Conservation (phyloP, 2,329 filamentous ascomycete species). For the Alternaria atra region DNA sequence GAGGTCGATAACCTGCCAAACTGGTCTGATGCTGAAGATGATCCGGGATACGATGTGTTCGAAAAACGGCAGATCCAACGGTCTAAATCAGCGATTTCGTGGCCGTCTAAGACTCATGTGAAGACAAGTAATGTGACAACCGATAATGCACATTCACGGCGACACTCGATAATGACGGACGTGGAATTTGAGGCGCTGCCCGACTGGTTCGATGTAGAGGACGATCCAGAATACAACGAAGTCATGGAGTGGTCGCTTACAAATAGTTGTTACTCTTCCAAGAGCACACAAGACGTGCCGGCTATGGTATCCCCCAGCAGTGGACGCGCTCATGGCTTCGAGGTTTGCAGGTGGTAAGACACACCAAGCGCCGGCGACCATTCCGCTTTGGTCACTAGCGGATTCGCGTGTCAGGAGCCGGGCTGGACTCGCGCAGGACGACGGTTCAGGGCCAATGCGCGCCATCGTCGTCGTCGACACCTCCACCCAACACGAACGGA, state of each 20-base stretch:
- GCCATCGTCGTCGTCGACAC: constrained; percentile 10
- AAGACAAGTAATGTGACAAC: not conserved
- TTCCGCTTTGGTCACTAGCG: constrained; percentile 12
- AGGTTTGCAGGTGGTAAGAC: constrained; percentile 2
- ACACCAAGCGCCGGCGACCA: constrained; percentile 11
- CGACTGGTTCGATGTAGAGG: constrained; percentile 8
- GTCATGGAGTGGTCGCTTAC: not conserved
- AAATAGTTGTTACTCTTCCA: not conserved
- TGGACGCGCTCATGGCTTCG: not conserved
- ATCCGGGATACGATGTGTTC: not conserved
- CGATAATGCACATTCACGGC: not conserved
- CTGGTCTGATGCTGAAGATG: constrained; percentile 10
- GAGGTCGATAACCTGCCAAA: not conserved
- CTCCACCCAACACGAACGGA: constrained; percentile 10
- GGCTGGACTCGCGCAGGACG: constrained; percentile 19
- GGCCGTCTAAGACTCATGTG: not conserved
- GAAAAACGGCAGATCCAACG: not conserved
- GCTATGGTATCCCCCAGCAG: not conserved
- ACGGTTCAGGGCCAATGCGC: constrained; percentile 15
- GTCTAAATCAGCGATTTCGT: not conserved
- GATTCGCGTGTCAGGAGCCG: constrained; percentile 17
- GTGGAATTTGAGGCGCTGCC: not conserved
- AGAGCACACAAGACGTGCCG: too few species aligned
- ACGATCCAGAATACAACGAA: constrained; percentile 1
- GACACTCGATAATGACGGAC: not conserved